Evolutionary conservation across 2,329 filamentous ascomycete genomes (phyloP).

Genomic region (Botrytis aclada): DNA sequence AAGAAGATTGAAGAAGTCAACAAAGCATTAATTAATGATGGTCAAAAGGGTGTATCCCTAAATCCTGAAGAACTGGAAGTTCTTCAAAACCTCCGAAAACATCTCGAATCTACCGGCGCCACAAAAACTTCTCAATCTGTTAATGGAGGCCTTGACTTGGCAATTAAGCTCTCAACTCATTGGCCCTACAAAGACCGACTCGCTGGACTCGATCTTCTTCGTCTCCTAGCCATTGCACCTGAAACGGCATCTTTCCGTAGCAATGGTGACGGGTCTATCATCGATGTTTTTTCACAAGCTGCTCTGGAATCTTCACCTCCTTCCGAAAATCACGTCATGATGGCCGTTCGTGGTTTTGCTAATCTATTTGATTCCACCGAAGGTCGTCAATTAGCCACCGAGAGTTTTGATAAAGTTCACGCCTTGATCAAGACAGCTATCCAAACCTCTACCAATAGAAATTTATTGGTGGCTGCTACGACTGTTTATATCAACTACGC

Average conservation of each 20-base stretch:
- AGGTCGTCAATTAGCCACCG: slow-evolving; percentile 63
- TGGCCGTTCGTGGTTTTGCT: slow-evolving; percentile 74
- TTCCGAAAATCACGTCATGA: slow-evolving; percentile 80
- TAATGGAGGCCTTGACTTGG: slow-evolving; percentile 55
- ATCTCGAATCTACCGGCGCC: slow-evolving; percentile 55
- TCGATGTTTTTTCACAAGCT: slow-evolving; percentile 55
- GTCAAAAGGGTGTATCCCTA: slow-evolving; percentile 69
- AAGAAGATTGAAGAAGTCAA: slow-evolving; percentile 78
- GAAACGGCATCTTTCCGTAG: slow-evolving; percentile 60
- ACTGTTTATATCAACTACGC: slow-evolving; percentile 84
- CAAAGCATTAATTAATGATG: slow-evolving; percentile 65
- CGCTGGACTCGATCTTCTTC: slow-evolving; percentile 80
- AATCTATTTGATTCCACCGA: slow-evolving; percentile 78
- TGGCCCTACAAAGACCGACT: slow-evolving; percentile 83
- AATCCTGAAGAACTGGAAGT: slow-evolving; percentile 67
- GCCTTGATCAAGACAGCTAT: slow-evolving; percentile 57
- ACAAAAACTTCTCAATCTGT: slow-evolving; percentile 45
- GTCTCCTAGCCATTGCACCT: slow-evolving; percentile 72
- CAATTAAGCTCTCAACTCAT: slow-evolving; percentile 67
- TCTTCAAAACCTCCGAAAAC: slow-evolving; percentile 58
- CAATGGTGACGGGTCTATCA: slow-evolving; percentile 53
- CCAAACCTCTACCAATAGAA: slow-evolving; percentile 67
- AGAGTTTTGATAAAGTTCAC: slow-evolving; percentile 51
- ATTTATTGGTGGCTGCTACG: slow-evolving; percentile 76
- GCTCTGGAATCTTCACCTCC: slow-evolving; percentile 57